These are phyloP conservation scores for Magnaporthiopsis poae DNA, from an alignment of 2,329 filamentous ascomycete genomes.

Conservation along the genomic window DNA sequence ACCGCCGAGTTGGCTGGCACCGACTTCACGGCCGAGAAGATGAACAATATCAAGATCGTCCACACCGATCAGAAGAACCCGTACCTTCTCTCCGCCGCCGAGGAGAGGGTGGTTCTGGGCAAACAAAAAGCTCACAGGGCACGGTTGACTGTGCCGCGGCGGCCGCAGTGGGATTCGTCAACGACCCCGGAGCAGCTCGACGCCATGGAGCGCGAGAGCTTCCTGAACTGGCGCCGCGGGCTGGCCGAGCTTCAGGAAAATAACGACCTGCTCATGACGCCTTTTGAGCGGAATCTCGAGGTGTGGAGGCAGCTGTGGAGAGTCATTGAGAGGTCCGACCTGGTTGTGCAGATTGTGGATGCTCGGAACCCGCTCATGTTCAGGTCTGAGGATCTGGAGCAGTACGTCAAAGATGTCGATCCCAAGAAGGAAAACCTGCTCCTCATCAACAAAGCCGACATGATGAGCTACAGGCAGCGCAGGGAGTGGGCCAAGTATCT, in stretches of 20 bases:
- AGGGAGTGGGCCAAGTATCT: slow-evolving; percentile 80
- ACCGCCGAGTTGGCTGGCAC: slow-evolving; percentile 96
- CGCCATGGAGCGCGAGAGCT: slow-evolving; percentile 62
- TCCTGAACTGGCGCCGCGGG: slow-evolving; percentile 81
- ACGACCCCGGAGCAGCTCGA: slow-evolving; percentile 82
- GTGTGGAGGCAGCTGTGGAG: slow-evolving; percentile 97
- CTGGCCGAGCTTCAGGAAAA: slow-evolving; percentile 88
- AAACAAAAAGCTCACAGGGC: slow-evolving; percentile 76
- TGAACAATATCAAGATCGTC: slow-evolving; percentile 98
- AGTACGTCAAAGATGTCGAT: slow-evolving; percentile 88
- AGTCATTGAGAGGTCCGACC: slow-evolving; percentile 90
- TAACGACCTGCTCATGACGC: slow-evolving; percentile 90
- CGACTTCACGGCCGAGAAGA: slow-evolving; percentile 96
- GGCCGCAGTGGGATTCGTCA: slow-evolving; percentile 76
- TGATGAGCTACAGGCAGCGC: slow-evolving; percentile 86
- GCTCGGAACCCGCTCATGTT: slow-evolving; percentile 90
- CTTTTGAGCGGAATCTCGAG: slow-evolving; percentile 92
- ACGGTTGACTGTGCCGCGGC: slow-evolving; percentile 75
- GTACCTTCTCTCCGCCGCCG: slow-evolving; percentile 73
- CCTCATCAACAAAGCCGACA: slow-evolving; percentile 96
- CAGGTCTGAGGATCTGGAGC: slow-evolving; percentile 83
- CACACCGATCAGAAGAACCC: slow-evolving; percentile 94
- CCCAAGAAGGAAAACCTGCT: slow-evolving; percentile 79
- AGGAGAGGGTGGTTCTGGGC: slow-evolving; percentile 66
- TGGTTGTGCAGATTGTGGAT: slow-evolving; percentile 97